phyloP scores from a whole-genome alignment of 768 basidiomycete genomes.

The Amanita rimosa region DNA sequence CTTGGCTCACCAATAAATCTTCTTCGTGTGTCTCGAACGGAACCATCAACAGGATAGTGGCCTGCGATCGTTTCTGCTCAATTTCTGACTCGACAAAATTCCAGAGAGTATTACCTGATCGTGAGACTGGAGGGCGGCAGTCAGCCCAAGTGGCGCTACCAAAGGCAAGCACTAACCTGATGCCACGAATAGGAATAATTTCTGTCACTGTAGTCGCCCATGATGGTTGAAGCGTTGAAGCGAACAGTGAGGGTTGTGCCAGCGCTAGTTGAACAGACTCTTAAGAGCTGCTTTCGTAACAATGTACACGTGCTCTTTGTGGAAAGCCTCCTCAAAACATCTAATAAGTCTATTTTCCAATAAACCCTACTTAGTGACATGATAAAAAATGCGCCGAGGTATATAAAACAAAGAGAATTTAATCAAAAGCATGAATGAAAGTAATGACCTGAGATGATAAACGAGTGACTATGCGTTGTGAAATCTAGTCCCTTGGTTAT shows the following conservation, averaged over 20 bases:
- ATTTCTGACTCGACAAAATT: background rate
- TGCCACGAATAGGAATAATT: slow-evolving; percentile 71
- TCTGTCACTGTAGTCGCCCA: slow-evolving; percentile 29
- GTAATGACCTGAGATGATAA: slow-evolving; percentile 5
- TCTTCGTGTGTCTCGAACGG: slow-evolving; percentile 63
- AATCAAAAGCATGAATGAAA: background rate
- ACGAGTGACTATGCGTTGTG: slow-evolving; percentile 1
- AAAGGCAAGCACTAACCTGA: slow-evolving; percentile 40
- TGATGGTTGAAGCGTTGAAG: slow-evolving; percentile 11
- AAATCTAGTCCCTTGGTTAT: slow-evolving; percentile 4
- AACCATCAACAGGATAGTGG: slow-evolving; percentile 65
- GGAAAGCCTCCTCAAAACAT: background rate
- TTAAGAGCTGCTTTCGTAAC: slow-evolving; percentile 2
- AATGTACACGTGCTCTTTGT: slow-evolving; percentile 2
- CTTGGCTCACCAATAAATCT: slow-evolving; percentile 48
- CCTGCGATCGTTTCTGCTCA: slow-evolving; percentile 27
- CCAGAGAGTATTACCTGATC: slow-evolving; percentile 52
- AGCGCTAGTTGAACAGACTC: background rate
- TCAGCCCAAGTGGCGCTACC: slow-evolving; percentile 9
- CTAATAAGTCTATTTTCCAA: slow-evolving; percentile 1
- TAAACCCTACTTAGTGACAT: background rate
- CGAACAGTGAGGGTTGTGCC: slow-evolving; percentile 1
- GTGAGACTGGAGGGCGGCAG: slow-evolving; percentile 48
- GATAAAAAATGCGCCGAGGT: slow-evolving; percentile 6
- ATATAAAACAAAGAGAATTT: slow-evolving; percentile 1